Conservation (phyloP, 306 rosid species). For the Argentina anserina region DNA sequence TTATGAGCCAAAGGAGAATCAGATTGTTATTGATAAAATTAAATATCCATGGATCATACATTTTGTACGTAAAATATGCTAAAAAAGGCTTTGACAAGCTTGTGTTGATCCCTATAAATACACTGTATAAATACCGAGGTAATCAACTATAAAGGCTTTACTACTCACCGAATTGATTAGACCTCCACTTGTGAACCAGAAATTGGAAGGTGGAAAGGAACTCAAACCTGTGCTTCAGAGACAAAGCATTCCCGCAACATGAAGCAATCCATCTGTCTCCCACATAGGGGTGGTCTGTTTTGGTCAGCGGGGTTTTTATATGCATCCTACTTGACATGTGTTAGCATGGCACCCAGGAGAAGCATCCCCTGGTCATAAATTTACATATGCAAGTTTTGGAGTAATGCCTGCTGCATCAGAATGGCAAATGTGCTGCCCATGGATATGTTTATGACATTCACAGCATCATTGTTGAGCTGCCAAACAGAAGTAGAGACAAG, state of each 20-base stretch:
- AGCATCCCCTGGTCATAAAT: slow-evolving; percentile 10
- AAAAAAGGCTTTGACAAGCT: background rate
- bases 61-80: background rate
- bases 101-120: background rate
- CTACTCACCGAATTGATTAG: background rate
- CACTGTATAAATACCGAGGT: background rate
- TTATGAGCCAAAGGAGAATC: background rate
- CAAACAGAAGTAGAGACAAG: slow-evolving; percentile 25
- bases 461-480: slow-evolving; percentile 92
- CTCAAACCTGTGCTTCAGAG: background rate
- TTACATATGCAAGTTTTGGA: slow-evolving; percentile 39
- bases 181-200: background rate
- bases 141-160: background rate
- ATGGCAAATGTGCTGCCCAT: slow-evolving; percentile 86
- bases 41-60: background rate
- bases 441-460: slow-evolving; percentile 84
- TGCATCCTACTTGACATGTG: background rate
- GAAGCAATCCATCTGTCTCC: background rate
- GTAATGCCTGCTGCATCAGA: slow-evolving; percentile 67
- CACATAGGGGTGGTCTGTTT: background rate
- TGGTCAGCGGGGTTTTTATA: background rate
- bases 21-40: background rate
- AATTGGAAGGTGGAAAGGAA: background rate
- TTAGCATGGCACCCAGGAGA: background rate
- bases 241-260: background rate